Percentiles rank a stretch among this genome's conserved stretches.
phyloP scores from a whole-genome alignment of 495 filamentous ascomycete genomes.

The Aspergillus ostianus region DNA sequence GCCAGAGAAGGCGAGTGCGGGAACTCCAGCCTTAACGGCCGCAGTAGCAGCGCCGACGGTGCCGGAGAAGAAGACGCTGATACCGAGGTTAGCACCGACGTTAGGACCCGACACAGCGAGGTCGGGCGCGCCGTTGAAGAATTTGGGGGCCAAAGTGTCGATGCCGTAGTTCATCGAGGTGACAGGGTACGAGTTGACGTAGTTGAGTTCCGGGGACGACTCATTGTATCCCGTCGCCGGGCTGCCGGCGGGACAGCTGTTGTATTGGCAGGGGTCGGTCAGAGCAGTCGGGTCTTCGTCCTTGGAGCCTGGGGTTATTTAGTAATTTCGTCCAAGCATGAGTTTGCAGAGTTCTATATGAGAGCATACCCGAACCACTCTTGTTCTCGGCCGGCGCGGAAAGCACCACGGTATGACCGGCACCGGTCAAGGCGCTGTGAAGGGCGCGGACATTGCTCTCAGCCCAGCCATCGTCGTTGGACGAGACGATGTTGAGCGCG shows the following conservation, averaged over 20 bases:
- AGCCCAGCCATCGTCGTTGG: conserved; percentile 73
- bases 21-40: conserved; percentile 51
- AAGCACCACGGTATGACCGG: conserved; percentile 59
- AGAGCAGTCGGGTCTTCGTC: conserved; percentile 47
- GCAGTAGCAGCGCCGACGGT: conserved; percentile 62
- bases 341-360: background rate
- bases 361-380: conserved; percentile 55
- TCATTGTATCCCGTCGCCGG: conserved; percentile 54
- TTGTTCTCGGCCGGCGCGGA: conserved; percentile 64
- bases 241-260: conserved; percentile 56
- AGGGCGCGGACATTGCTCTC: conserved; percentile 61
- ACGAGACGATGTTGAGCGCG: conserved; percentile 58
- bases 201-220: conserved; percentile 58
- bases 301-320: conserved; percentile 42
- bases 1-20: conserved; percentile 64
- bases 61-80: conserved; percentile 54
- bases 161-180: conserved; percentile 65
- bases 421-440: conserved; percentile 47
- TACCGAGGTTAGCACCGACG: conserved; percentile 57
- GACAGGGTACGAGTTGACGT: conserved; percentile 68
- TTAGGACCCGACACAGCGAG: conserved; percentile 65
- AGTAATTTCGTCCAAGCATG: no score
- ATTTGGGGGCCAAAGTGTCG: conserved; percentile 47
- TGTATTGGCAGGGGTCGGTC: conserved; percentile 50
- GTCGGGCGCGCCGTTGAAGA: conserved; percentile 52